phyloP scores from a whole-genome alignment of 805 yeast genomes.

The Ogataea nitratoaversa region DNA sequence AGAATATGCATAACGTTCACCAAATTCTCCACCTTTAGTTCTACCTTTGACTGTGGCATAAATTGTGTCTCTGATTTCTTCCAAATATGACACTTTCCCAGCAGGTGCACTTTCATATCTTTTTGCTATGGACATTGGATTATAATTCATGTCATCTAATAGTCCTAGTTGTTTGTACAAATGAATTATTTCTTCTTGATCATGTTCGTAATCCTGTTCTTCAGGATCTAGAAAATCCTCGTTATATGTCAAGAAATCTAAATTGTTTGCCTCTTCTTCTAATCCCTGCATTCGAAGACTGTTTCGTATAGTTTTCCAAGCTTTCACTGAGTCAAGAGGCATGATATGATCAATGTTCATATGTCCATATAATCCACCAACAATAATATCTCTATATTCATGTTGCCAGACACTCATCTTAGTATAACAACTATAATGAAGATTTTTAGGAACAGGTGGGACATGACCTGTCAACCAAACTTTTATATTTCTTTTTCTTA shows the following conservation, averaged over 20 bases:
- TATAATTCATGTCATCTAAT: slow-evolving; percentile 23
- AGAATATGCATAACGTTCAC: slow-evolving; percentile 64
- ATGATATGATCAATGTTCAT: slow-evolving; percentile 87
- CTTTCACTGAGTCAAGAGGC: slow-evolving; percentile 67
- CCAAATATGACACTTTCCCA: slow-evolving; percentile 63
- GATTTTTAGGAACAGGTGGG: slow-evolving; percentile 78
- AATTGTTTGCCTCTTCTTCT: slow-evolving; percentile 14
- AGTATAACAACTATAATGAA: slow-evolving; percentile 66
- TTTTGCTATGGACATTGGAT: slow-evolving; percentile 16
- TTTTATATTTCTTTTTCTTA: slow-evolving; percentile 70
- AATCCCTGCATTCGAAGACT: slow-evolving; percentile 16
- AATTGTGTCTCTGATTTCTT: slow-evolving; percentile 47
- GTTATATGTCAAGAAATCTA: slow-evolving; percentile 7
- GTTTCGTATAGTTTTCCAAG: slow-evolving; percentile 49
- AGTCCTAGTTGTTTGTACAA: slow-evolving; percentile 14
- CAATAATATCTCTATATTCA: slow-evolving; percentile 77
- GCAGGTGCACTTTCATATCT: slow-evolving; percentile 61
- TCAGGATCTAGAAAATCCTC: slow-evolving; percentile 26
- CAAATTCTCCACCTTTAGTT: slow-evolving; percentile 37
- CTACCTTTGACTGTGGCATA: slow-evolving; percentile 48
- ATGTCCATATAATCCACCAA: slow-evolving; percentile 84
- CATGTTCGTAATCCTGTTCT: slow-evolving; percentile 2
- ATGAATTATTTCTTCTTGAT: slow-evolving; percentile 17
- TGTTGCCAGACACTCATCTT: slow-evolving; percentile 78
- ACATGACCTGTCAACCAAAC: slow-evolving; percentile 90